Evolutionary conservation across 257 asterid genomes (phyloP).

Genomic region (Solanum paucissectum): DNA sequence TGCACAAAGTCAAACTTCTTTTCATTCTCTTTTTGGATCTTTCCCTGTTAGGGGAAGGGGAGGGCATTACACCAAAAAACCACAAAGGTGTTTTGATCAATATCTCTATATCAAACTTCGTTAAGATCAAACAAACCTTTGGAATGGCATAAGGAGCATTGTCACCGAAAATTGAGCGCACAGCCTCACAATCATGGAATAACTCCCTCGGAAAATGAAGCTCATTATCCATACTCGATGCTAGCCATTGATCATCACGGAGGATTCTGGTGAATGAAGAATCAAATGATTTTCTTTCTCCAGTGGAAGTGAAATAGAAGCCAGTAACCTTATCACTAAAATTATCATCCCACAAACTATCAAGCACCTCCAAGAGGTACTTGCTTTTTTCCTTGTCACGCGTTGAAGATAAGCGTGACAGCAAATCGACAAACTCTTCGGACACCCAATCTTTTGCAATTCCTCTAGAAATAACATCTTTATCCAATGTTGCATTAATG

Average conservation of each 20-base stretch:
- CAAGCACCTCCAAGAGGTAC: slow-evolving; percentile 74
- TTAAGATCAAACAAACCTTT: slow-evolving; percentile 44
- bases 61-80: not conserved
- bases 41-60: not conserved
- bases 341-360: slow-evolving; percentile 68
- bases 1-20: not conserved
- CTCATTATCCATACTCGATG: slow-evolving; percentile 36
- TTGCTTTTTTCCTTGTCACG: slow-evolving; percentile 50
- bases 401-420: slow-evolving; percentile 40
- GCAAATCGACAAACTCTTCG: slow-evolving; percentile 43
- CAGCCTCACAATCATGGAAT: slow-evolving; percentile 68
- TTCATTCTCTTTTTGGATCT: not conserved
- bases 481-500: slow-evolving; percentile 22
- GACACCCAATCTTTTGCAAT: slow-evolving; percentile 70
- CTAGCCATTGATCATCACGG: slow-evolving; percentile 56
- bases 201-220: slow-evolving; percentile 66
- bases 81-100: not conserved
- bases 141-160: slow-evolving; percentile 71
- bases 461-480: slow-evolving; percentile 19
- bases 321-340: slow-evolving; percentile 56
- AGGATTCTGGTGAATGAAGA: slow-evolving; percentile 51
- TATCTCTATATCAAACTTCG: not conserved
- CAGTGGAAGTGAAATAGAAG: slow-evolving; percentile 31
- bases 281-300: slow-evolving; percentile 34
- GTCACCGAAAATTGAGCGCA: slow-evolving; percentile 60